A percentile compares a stretch with the other conserved stretches of the same genome.
Evolutionary conservation across 371 early-diverging fungal genomes (phyloP).

Genomic region (Modicella reniformis): DNA sequence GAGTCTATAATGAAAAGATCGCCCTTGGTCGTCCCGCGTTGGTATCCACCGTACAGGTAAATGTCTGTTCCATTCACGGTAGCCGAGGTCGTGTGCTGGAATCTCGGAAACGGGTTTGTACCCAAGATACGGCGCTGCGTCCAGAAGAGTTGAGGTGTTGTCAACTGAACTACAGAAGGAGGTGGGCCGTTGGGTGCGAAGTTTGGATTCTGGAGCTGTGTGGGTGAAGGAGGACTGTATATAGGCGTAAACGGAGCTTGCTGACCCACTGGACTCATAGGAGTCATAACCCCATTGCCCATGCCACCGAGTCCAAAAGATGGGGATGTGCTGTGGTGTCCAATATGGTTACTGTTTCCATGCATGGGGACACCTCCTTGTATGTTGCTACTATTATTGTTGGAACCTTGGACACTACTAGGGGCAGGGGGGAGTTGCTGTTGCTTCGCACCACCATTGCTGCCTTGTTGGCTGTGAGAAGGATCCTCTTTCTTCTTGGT

Average conservation of each 20-base stretch:
- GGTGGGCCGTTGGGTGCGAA: slow-evolving; percentile 8
- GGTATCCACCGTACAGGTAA: slow-evolving; percentile 68
- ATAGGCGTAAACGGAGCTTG: background rate
- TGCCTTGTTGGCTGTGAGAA: slow-evolving; percentile 6
- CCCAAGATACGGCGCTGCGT: slow-evolving; percentile 53
- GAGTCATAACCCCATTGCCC: slow-evolving; percentile 23
- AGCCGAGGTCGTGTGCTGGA: slow-evolving; percentile 66
- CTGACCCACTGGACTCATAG: slow-evolving; percentile 29
- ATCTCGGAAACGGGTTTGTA: slow-evolving; percentile 61
- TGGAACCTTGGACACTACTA: slow-evolving; percentile 29
- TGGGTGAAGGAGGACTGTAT: slow-evolving; percentile 30
- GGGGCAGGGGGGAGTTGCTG: slow-evolving; percentile 48
- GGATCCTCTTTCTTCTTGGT: slow-evolving; percentile 39
- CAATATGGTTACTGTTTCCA: slow-evolving; percentile 4
- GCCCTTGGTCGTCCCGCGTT: slow-evolving; percentile 59
- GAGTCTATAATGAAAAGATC: slow-evolving; percentile 73
- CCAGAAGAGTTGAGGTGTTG: slow-evolving; percentile 47
- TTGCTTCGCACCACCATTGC: slow-evolving; percentile 1
- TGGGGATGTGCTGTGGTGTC: background rate
- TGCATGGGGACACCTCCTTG: slow-evolving; percentile 18
- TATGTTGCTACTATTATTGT: slow-evolving; percentile 17
- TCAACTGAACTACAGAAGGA: slow-evolving; percentile 5
- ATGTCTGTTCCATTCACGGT: slow-evolving; percentile 61
- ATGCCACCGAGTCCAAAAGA: slow-evolving; percentile 1
- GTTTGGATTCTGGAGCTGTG: slow-evolving; percentile 3